phyloP scores from a whole-genome alignment of 441 rosid genomes.

The Corymbia calophylla region DNA sequence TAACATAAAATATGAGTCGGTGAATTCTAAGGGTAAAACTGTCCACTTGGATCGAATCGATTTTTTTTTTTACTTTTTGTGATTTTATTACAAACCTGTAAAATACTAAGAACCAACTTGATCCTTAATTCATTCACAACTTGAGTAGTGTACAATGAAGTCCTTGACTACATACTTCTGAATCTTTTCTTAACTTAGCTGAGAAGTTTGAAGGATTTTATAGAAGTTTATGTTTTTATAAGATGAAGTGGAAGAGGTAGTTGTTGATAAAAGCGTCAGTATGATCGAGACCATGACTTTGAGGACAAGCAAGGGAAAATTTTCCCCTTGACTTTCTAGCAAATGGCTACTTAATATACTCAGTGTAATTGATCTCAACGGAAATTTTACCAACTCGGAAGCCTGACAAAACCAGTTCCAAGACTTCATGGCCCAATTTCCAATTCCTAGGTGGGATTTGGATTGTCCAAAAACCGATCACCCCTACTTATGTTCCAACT shows the following conservation, averaged over 20 bases:
- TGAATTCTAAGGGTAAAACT: too few relatives aligned
- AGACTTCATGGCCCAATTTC: not conserved
- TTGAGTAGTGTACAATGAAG: not conserved
- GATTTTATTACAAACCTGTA: too few relatives aligned
- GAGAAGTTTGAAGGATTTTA: not conserved
- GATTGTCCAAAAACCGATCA: not conserved
- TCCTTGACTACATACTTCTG: not conserved
- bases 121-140: not conserved
- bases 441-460: not conserved
- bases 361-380: too few relatives aligned
- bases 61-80: too few relatives aligned
- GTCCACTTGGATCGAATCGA: rapidly evolving
- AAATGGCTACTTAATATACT: rapidly evolving
- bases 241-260: not conserved
- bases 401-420: not conserved
- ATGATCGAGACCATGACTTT: not conserved
- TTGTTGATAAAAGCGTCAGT: too few relatives aligned
- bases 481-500: not conserved
- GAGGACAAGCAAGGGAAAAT: not conserved
- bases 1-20: too few relatives aligned
- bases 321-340: not conserved
- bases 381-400: too few relatives aligned
- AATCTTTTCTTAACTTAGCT: too few relatives aligned
- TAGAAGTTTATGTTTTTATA: too few relatives aligned
- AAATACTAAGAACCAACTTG: not conserved